Evolutionary conservation across 177 flowering plant species (phyloP).

Genomic region (Vitis hybrid): DNA sequence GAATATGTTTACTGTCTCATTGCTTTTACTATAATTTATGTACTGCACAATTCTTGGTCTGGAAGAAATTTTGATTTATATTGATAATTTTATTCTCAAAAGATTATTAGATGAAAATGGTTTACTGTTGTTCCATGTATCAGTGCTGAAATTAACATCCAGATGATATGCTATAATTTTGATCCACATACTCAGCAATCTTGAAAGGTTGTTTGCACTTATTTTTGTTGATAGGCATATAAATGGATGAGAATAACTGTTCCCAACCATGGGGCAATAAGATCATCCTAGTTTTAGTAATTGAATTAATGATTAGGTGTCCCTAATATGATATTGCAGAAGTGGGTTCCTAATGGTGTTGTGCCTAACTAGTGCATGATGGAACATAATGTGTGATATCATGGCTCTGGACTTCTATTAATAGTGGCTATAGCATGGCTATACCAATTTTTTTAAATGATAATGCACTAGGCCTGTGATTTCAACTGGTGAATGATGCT

Average conservation of each 20-base stretch:
- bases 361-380: background rate
- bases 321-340: background rate
- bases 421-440: background rate
- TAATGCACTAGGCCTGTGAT: background rate
- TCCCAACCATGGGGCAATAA: background rate
- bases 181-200: background rate
- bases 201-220: background rate
- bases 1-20: constrained; percentile 16
- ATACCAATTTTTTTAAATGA: too few relatives aligned
- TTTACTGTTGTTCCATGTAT: background rate
- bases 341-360: background rate
- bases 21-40: constrained; percentile 3
- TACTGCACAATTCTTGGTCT: background rate
- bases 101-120: background rate
- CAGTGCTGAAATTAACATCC: background rate
- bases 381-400: background rate
- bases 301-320: background rate
- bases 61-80: background rate
- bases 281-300: background rate
- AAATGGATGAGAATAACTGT: background rate
- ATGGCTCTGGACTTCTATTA: background rate
- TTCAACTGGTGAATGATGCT: background rate
- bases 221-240: background rate
- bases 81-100: background rate
- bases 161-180: background rate